These are phyloP conservation scores for Diutina catenulata DNA, from an alignment of 1,139 yeast genomes.

Conservation along the genomic window DNA sequence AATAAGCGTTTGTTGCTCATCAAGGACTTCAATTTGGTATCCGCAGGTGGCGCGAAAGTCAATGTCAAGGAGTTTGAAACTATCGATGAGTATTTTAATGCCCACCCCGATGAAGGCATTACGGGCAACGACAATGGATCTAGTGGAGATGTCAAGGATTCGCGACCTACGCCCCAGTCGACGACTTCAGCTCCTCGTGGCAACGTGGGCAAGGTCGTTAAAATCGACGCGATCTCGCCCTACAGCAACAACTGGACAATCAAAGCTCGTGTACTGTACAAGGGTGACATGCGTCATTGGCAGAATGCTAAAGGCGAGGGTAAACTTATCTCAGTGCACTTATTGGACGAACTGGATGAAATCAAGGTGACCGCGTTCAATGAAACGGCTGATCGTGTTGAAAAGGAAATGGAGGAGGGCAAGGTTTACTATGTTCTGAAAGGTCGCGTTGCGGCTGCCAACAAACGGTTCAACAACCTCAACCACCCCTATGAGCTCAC, in stretches of 20 bases:
- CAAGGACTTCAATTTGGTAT: background rate
- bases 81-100: background rate
- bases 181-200: background rate
- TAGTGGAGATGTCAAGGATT: too few species aligned
- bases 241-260: slow-evolving; percentile 87
- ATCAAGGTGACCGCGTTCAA: slow-evolving; percentile 93
- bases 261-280: slow-evolving; percentile 81
- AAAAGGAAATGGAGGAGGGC: slow-evolving; percentile 73
- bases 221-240: slow-evolving; percentile 85
- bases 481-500: slow-evolving; percentile 82
- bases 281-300: slow-evolving; percentile 85
- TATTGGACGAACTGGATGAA: slow-evolving; percentile 91
- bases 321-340: slow-evolving; percentile 75
- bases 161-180: too few species aligned
- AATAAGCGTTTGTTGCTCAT: background rate
- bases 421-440: slow-evolving; percentile 77
- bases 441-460: slow-evolving; percentile 73
- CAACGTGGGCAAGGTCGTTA: slow-evolving; percentile 34
- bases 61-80: background rate
- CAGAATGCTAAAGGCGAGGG: slow-evolving; percentile 83
- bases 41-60: background rate
- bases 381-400: slow-evolving; percentile 71
- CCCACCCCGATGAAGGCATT: background rate
- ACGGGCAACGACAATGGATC: background rate
- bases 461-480: slow-evolving; percentile 75